Conservation (phyloP, 176 grass and related monocot genomes). For the Aegilops longissima region DNA sequence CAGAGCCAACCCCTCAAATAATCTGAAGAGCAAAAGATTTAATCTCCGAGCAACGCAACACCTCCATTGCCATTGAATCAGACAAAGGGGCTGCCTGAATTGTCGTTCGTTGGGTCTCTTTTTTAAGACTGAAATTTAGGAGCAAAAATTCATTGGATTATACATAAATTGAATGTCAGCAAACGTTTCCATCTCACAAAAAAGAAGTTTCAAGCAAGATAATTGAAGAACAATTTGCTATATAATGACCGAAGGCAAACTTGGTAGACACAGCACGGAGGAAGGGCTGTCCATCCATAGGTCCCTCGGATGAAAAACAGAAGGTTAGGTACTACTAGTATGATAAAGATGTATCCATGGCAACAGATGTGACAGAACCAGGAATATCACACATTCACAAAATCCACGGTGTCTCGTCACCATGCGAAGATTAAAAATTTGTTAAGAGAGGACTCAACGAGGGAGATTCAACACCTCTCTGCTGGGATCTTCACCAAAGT, state of each 20-base stretch:
- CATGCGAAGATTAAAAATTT: constrained; percentile 33
- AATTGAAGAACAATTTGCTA: not conserved
- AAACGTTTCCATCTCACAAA: constrained; percentile 8
- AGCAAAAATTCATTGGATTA: not conserved
- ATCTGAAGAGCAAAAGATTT: constrained; percentile 81
- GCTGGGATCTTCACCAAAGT: constrained; percentile 45
- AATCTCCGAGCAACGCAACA: constrained; percentile 75
- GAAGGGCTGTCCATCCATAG: constrained; percentile 50
- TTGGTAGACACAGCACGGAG: constrained; percentile 46
- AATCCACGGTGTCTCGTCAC: constrained; percentile 14
- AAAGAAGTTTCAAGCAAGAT: not conserved
- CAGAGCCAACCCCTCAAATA: constrained; percentile 36
- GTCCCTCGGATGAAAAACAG: constrained; percentile 35
- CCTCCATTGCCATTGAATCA: constrained; percentile 63
- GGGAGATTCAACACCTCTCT: constrained; percentile 27
- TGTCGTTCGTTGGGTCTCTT: constrained; percentile 34
- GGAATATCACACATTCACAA: constrained; percentile 44
- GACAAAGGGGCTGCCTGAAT: constrained; percentile 88
- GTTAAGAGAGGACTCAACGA: constrained; percentile 41
- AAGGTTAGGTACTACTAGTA: not conserved
- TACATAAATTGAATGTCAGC: not conserved
- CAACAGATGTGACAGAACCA: constrained; percentile 47
- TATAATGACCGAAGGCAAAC: constrained; percentile 45
- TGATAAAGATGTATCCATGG: constrained; percentile 21
- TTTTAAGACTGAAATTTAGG: no score